Percentiles rank a stretch among this genome's conserved stretches.
These are phyloP conservation scores for Huntiella abstrusa DNA, from an alignment of 2,329 filamentous ascomycete species.

Conservation along the genomic window DNA sequence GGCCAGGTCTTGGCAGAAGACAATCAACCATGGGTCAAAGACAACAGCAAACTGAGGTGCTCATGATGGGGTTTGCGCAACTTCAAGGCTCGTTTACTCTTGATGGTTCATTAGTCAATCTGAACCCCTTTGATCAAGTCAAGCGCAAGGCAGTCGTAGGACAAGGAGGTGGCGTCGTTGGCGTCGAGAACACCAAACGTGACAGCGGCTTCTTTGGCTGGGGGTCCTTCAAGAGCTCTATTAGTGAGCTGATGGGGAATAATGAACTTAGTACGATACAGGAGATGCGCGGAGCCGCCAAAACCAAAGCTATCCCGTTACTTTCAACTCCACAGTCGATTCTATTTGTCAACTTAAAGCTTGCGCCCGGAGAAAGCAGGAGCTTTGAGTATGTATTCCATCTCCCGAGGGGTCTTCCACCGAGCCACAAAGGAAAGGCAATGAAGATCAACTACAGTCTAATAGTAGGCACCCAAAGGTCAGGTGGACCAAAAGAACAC, in stretches of 20 bases:
- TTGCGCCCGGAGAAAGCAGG: slow-evolving; percentile 74
- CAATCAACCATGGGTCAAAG: slow-evolving; percentile 26
- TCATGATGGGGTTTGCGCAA: slow-evolving; percentile 98
- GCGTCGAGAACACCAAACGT: slow-evolving; percentile 53
- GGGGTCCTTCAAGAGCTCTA: slow-evolving; percentile 70
- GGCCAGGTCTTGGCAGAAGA: slow-evolving; percentile 28
- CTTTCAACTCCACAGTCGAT: slow-evolving; percentile 93
- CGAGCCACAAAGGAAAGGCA: slow-evolving; percentile 74
- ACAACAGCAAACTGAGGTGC: slow-evolving; percentile 45
- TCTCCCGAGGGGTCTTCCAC: slow-evolving; percentile 74
- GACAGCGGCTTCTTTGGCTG: slow-evolving; percentile 71
- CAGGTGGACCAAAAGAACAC: slow-evolving; percentile 57
- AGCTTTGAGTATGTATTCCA: slow-evolving; percentile 76
- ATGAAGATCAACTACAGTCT: slow-evolving; percentile 89
- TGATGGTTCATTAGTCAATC: slow-evolving; percentile 78
- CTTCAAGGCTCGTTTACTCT: slow-evolving; percentile 81
- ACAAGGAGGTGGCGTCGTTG: slow-evolving; percentile 72
- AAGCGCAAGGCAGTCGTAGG: slow-evolving; percentile 86
- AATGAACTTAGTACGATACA: slow-evolving; percentile 83
- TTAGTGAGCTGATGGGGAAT: slow-evolving; percentile 71
- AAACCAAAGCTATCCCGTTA: slow-evolving; percentile 70
- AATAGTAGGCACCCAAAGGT: slow-evolving; percentile 76
- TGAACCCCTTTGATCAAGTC: slow-evolving; percentile 81
- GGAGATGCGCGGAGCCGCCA: slow-evolving; percentile 79
- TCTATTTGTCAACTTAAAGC: slow-evolving; percentile 77